A percentile compares a stretch with the other conserved stretches of the same genome.
These are phyloP conservation scores for Haematococcus lacustris DNA, from an alignment of 139 green algal genomes.

Conservation along the genomic window DNA sequence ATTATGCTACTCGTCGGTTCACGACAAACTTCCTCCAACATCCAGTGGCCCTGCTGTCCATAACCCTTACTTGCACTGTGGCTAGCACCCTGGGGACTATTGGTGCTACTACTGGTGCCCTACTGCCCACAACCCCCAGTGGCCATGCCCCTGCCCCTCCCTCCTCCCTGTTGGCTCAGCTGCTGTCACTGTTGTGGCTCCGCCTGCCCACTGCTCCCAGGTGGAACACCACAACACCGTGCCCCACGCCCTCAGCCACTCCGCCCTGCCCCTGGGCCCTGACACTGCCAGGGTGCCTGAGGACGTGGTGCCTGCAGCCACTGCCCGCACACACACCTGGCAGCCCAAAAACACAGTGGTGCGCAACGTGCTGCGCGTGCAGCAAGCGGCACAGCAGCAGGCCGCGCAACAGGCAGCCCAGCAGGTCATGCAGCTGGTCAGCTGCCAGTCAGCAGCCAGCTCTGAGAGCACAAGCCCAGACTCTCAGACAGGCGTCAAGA, in stretches of 20 bases:
- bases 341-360: slow-evolving; percentile 45
- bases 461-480: not conserved
- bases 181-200: not conserved
- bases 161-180: not conserved
- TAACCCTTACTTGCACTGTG: not conserved
- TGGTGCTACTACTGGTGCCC: not conserved
- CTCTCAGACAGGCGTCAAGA: not conserved
- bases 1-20: not conserved
- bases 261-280: not conserved
- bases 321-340: not conserved
- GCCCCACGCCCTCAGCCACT: not conserved
- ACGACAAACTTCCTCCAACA: not conserved
- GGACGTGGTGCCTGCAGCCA: not conserved
- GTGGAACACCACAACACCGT: not conserved
- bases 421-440: not conserved
- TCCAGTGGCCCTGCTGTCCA: not conserved
- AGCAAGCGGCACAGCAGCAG: not conserved
- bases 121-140: too few relatives aligned
- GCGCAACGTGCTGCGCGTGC: slow-evolving; percentile 21
- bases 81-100: not conserved
- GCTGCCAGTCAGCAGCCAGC: not conserved
- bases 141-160: not conserved
- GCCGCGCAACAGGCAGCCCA: not conserved
- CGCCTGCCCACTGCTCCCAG: not conserved
- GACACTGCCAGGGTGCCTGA: not conserved